phyloP scores from a whole-genome alignment of 2,329 filamentous ascomycete genomes.

The Teratosphaeriaceae sp. region DNA sequence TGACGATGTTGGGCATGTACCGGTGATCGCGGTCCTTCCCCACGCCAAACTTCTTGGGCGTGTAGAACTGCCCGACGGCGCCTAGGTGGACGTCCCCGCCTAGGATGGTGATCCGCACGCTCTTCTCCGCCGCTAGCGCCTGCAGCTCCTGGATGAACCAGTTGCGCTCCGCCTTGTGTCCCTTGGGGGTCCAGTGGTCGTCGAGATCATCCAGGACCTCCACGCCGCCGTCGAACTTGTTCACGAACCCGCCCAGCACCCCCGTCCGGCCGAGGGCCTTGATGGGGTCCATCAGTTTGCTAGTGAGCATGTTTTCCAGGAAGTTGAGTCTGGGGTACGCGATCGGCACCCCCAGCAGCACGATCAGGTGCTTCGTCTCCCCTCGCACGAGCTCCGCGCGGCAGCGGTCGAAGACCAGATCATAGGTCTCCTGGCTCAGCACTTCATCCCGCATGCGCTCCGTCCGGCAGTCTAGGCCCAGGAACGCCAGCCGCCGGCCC shows the following conservation, averaged over 20 bases:
- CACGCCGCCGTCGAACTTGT: conserved; percentile 84
- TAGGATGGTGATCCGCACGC: conserved; percentile 82
- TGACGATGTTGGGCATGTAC: conserved; percentile 95
- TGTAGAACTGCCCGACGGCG: conserved; percentile 91
- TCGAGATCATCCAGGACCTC: conserved; percentile 90
- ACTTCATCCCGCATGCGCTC: conserved; percentile 82
- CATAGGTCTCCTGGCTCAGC: conserved; percentile 72
- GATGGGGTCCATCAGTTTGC: conserved; percentile 75
- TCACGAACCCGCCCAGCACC: conserved; percentile 70
- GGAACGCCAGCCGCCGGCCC: conserved; percentile 70
- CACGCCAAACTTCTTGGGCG: conserved; percentile 67
- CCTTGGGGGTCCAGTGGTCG: conserved; percentile 95
- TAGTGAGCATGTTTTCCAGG: conserved; percentile 67
- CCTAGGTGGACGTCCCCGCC: conserved; percentile 92
- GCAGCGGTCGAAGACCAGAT: conserved; percentile 78
- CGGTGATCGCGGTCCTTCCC: conserved; percentile 87
- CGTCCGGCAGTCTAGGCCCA: conserved; percentile 86
- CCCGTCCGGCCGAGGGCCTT: conserved; percentile 82
- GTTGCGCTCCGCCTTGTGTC: conserved; percentile 84
- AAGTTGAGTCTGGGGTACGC: conserved; percentile 46
- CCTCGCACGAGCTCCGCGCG: conserved; percentile 76
- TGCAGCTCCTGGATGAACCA: conserved; percentile 87
- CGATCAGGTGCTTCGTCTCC: conserved; percentile 81
- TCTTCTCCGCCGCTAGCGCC: conserved; percentile 87
- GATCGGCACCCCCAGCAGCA: conserved; percentile 68